These are phyloP conservation scores for Diutina mesorugosa DNA, from an alignment of 1,139 yeast genomes.

Conservation along the genomic window DNA sequence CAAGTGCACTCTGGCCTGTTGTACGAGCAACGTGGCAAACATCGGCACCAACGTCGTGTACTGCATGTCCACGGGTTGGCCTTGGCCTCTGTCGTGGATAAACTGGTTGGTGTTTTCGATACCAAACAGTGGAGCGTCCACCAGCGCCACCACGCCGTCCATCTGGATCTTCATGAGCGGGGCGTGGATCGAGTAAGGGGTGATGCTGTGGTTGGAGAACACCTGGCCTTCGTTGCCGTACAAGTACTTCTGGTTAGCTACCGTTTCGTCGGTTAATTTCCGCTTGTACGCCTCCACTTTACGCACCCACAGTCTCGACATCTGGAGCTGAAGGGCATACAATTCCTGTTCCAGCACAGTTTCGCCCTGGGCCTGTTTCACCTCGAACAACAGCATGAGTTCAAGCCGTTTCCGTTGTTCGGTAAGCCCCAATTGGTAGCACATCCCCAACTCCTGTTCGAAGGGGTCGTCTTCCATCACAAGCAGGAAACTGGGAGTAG, in stretches of 20 bases:
- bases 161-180: slow-evolving; percentile 50
- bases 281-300: slow-evolving; percentile 36
- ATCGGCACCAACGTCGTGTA: slow-evolving; percentile 64
- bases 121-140: slow-evolving; percentile 46
- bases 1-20: slow-evolving; percentile 41
- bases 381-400: slow-evolving; percentile 41
- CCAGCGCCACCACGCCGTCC: slow-evolving; percentile 39
- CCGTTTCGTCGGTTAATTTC: slow-evolving; percentile 31
- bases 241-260: slow-evolving; percentile 36
- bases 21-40: slow-evolving; percentile 31
- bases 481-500: background rate
- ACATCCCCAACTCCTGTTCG: slow-evolving; percentile 64
- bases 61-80: slow-evolving; percentile 56
- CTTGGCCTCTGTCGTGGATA: slow-evolving; percentile 65
- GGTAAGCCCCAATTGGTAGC: slow-evolving; percentile 60
- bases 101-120: slow-evolving; percentile 42
- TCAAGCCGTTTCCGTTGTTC: slow-evolving; percentile 63
- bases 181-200: slow-evolving; percentile 49
- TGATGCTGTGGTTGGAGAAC: slow-evolving; percentile 32
- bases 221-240: slow-evolving; percentile 17
- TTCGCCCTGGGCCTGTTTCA: background rate
- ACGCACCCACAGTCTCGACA: slow-evolving; percentile 25
- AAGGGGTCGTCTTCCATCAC: slow-evolving; percentile 35
- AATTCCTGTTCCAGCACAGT: background rate
- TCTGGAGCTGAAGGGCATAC: background rate